Conservation (phyloP, 2,329 filamentous ascomycete species). For the Xylariaceae sp. region DNA sequence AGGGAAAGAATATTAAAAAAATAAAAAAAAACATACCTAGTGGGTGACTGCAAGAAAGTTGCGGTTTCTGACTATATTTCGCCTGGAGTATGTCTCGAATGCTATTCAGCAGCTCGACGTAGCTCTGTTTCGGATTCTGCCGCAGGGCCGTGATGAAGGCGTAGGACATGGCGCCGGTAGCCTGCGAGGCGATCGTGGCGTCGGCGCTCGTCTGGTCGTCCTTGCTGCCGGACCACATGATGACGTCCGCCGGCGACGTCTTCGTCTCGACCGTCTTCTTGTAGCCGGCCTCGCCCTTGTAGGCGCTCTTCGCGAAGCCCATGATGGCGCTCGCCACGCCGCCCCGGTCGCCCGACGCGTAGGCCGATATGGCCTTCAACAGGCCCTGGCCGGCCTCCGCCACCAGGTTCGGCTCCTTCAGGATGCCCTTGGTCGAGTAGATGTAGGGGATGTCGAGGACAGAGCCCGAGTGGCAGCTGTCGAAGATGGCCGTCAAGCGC, state of each 20-base stretch:
- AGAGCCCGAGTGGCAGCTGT: constrained; percentile 63
- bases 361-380: constrained; percentile 53
- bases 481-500: constrained; percentile 57
- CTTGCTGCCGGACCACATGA: constrained; percentile 98
- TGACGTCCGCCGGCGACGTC: constrained; percentile 88
- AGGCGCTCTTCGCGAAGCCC: constrained; percentile 84
- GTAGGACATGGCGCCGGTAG: constrained; percentile 97
- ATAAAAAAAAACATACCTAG: constrained; percentile 59
- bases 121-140: constrained; percentile 97
- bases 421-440: constrained; percentile 62
- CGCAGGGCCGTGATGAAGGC: constrained; percentile 89
- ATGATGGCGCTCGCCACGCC: constrained; percentile 76
- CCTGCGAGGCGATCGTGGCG: constrained; percentile 82
- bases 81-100: constrained; percentile 86
- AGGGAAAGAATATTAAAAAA: no score
- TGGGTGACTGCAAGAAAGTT: constrained; percentile 94
- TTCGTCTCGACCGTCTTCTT: constrained; percentile 79
- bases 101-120: constrained; percentile 92
- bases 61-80: constrained; percentile 91
- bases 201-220: constrained; percentile 95
- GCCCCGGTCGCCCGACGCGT: constrained; percentile 67
- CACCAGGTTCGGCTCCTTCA: constrained; percentile 63
- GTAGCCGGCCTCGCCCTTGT: constrained; percentile 73
- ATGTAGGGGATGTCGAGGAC: constrained; percentile 62
- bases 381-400: constrained; percentile 62